Evolutionary conservation across 768 basidiomycete genomes (phyloP).

Genomic region (Nevesoporus exiguus): DNA sequence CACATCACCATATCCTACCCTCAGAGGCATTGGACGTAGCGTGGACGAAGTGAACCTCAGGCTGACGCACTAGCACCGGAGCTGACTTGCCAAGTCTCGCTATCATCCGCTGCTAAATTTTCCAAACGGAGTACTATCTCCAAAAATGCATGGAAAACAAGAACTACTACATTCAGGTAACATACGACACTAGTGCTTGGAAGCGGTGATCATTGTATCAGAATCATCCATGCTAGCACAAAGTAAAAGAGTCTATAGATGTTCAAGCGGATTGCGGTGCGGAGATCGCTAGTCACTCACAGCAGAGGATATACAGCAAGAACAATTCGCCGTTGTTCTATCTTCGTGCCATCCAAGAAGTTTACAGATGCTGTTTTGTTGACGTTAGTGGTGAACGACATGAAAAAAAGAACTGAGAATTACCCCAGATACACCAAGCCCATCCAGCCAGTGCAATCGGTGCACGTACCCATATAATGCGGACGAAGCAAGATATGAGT

Average conservation of each 20-base stretch:
- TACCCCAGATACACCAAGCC: slow-evolving; percentile 98
- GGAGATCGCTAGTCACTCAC: slow-evolving; percentile 43
- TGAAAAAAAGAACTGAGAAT: not conserved
- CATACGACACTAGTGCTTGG: slow-evolving; percentile 1
- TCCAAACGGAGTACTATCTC: not conserved
- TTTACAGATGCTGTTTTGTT: slow-evolving; percentile 74
- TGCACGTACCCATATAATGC: slow-evolving; percentile 78
- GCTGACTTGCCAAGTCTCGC: not conserved
- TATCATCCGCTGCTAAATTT: not conserved
- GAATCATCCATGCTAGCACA: slow-evolving; percentile 94
- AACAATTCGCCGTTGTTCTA: slow-evolving; percentile 84
- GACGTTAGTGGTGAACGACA: not conserved
- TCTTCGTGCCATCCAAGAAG: slow-evolving; percentile 92
- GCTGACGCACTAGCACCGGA: not conserved
- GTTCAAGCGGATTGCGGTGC: not conserved
- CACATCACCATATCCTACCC: slow-evolving; percentile 32
- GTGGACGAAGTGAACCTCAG: not conserved
- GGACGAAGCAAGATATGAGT: slow-evolving; percentile 81
- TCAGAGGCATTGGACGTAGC: slow-evolving; percentile 24
- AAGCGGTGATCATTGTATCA: slow-evolving; percentile 61
- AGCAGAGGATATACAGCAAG: slow-evolving; percentile 95
- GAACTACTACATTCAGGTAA: slow-evolving; percentile 16
- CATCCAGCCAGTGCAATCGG: slow-evolving; percentile 85
- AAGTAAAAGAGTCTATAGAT: slow-evolving; percentile 80
- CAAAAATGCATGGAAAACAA: slow-evolving; percentile 2